A percentile compares a stretch with the other conserved stretches of the same genome.
Evolutionary conservation across 371 early-diverging fungal species (phyloP).

Genomic region (Batkoa obscura): DNA sequence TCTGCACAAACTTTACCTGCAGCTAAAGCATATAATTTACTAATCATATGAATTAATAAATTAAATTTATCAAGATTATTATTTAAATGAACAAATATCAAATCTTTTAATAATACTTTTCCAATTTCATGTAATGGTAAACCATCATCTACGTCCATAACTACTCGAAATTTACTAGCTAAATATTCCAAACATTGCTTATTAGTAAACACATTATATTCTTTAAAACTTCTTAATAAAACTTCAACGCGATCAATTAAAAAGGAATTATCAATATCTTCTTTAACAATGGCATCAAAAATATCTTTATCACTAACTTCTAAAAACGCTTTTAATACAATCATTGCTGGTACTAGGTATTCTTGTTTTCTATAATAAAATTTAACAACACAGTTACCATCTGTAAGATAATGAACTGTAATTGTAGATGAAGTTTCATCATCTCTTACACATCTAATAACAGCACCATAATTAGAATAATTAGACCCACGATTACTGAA

Average conservation of each 20-base stretch:
- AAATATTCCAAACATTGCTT: constrained; percentile 69
- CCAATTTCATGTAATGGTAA: constrained; percentile 66
- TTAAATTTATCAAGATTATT: constrained; percentile 82
- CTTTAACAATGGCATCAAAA: constrained; percentile 70
- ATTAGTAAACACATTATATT: constrained; percentile 44
- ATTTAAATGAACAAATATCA: constrained; percentile 78
- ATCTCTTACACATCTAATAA: constrained; percentile 72
- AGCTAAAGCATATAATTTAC: constrained; percentile 86
- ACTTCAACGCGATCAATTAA: constrained; percentile 86
- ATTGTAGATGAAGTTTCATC: constrained; percentile 89
- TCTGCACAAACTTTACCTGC: constrained; percentile 82
- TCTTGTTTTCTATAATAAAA: constrained; percentile 83
- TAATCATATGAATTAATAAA: constrained; percentile 78
- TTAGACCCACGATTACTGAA: constrained; percentile 84
- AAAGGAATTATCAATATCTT: constrained; percentile 71
- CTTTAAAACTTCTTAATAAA: constrained; percentile 60
- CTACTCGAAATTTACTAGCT: constrained; percentile 79
- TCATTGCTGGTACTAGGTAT: constrained; percentile 70
- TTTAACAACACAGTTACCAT: constrained; percentile 77
- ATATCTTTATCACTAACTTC: constrained; percentile 83
- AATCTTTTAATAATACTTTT: constrained; percentile 48
- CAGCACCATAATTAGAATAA: constrained; percentile 72
- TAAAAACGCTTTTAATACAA: constrained; percentile 30
- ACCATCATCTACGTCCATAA: constrained; percentile 62
- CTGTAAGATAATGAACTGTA: constrained; percentile 82